A percentile compares a stretch with the other conserved stretches of the same genome.
These are phyloP conservation scores for Peribolospora kevripleyi DNA, from an alignment of 768 basidiomycete species.

Conservation along the genomic window DNA sequence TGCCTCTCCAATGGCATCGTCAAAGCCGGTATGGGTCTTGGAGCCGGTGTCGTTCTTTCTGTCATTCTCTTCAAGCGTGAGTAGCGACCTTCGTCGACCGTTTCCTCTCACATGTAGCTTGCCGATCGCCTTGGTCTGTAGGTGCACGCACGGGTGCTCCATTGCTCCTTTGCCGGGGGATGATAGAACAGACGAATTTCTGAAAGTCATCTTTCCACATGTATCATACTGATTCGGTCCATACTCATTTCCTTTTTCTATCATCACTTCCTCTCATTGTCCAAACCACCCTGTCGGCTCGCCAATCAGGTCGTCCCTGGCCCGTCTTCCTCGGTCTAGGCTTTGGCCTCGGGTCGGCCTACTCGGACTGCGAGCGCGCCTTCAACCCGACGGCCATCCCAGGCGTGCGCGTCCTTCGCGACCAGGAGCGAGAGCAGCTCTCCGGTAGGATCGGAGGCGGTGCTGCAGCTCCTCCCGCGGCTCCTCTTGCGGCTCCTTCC, in stretches of 20 bases:
- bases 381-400: constrained; percentile 79
- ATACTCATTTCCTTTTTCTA: neutral
- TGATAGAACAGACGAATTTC: neutral
- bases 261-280: neutral
- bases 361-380: constrained; percentile 74
- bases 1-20: constrained; percentile 53
- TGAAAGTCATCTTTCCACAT: neutral
- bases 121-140: no score
- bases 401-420: constrained; percentile 20
- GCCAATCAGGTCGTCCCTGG: constrained; percentile 56
- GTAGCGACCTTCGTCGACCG: constrained; percentile 20
- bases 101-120: neutral
- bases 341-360: constrained; percentile 65
- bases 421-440: no score
- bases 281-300: neutral
- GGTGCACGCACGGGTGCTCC: no score
- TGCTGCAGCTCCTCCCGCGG: no score
- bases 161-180: no score
- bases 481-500: no score
- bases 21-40: constrained; percentile 70
- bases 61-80: constrained; percentile 75
- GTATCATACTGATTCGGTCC: neutral
- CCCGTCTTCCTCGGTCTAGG: constrained; percentile 51
- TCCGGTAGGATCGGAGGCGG: no score
- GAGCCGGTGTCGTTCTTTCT: constrained; percentile 64